Evolutionary conservation across 192 early-diverging fungal species (phyloP).

Genomic region (Umbelopsis ramanniana): DNA sequence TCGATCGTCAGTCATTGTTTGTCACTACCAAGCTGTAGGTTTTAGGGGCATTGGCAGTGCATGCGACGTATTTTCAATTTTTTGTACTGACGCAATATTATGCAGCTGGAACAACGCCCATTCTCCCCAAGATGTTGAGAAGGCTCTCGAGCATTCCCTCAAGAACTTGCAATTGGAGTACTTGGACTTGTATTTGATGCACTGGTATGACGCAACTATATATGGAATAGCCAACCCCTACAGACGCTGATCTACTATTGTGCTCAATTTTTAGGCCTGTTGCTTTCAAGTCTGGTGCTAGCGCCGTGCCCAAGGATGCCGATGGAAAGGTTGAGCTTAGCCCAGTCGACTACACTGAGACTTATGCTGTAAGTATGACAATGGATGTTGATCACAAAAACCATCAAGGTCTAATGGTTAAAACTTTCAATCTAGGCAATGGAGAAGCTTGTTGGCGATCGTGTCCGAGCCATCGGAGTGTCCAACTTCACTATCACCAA

Average conservation of each 20-base stretch:
- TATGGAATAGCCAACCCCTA: background rate
- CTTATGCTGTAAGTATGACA: conserved; percentile 46
- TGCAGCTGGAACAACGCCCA: conserved; percentile 53
- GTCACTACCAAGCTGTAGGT: conserved; percentile 68
- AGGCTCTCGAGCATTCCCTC: conserved; percentile 68
- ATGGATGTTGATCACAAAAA: background rate
- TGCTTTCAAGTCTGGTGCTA: conserved; percentile 31
- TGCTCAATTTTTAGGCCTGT: conserved; percentile 23
- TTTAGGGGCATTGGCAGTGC: background rate
- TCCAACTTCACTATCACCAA: conserved; percentile 65
- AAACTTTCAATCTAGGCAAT: conserved; percentile 42
- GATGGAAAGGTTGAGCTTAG: conserved; percentile 38
- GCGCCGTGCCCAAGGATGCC: conserved; percentile 28
- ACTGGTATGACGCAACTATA: conserved; percentile 24
- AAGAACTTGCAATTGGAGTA: conserved; percentile 75
- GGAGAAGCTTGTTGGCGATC: conserved; percentile 50
- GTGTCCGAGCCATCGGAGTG: conserved; percentile 69
- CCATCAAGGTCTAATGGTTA: conserved; percentile 3
- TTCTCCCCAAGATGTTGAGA: conserved; percentile 61
- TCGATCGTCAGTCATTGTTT: conserved; percentile 76
- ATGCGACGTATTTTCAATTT: background rate
- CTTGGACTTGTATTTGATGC: conserved; percentile 76
- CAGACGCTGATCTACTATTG: background rate
- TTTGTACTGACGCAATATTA: background rate
- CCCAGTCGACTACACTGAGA: conserved; percentile 48